phyloP scores from a whole-genome alignment of 2,329 filamentous ascomycete species.

The Nemania abortiva region DNA sequence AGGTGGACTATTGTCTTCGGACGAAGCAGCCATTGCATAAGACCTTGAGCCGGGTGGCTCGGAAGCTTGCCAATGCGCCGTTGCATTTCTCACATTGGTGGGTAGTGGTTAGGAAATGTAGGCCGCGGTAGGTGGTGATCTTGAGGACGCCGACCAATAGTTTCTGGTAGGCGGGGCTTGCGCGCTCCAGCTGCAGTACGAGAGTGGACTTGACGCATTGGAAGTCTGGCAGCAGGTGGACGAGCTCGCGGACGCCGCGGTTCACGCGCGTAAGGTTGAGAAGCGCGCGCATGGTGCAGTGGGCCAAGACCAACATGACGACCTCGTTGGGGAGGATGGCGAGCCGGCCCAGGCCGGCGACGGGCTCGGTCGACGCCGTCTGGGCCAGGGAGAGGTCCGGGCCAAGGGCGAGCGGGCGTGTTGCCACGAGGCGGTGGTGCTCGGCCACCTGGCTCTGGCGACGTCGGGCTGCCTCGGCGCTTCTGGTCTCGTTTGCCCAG shows the following conservation, averaged over 20 bases:
- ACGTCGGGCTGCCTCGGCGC: neutral
- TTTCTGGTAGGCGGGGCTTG: slow-evolving; percentile 33
- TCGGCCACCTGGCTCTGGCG: neutral
- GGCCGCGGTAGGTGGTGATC: slow-evolving; percentile 36
- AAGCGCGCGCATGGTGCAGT: slow-evolving; percentile 40
- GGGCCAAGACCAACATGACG: slow-evolving; percentile 38
- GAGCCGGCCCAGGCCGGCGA: slow-evolving; percentile 38
- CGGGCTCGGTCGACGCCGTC: neutral
- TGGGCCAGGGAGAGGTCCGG: neutral
- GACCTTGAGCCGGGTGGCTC: slow-evolving; percentile 39
- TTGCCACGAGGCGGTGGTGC: neutral
- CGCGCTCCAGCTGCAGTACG: slow-evolving; percentile 36
- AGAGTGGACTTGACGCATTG: slow-evolving; percentile 33
- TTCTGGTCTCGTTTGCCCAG: neutral
- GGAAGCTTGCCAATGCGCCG: slow-evolving; percentile 33
- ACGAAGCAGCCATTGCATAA: slow-evolving; percentile 40
- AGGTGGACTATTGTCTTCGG: neutral
- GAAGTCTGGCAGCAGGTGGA: slow-evolving; percentile 32
- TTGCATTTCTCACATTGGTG: slow-evolving; percentile 39
- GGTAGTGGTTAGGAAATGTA: slow-evolving; percentile 37
- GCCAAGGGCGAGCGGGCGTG: slow-evolving; percentile 29
- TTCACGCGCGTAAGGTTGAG: slow-evolving; percentile 40
- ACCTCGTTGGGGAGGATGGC: slow-evolving; percentile 41
- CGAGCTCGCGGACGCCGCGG: slow-evolving; percentile 20
- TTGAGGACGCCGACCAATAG: slow-evolving; percentile 39